Evolutionary conservation across 306 rosid species (phyloP).

Genomic region (Pachyrhizus erosus): DNA sequence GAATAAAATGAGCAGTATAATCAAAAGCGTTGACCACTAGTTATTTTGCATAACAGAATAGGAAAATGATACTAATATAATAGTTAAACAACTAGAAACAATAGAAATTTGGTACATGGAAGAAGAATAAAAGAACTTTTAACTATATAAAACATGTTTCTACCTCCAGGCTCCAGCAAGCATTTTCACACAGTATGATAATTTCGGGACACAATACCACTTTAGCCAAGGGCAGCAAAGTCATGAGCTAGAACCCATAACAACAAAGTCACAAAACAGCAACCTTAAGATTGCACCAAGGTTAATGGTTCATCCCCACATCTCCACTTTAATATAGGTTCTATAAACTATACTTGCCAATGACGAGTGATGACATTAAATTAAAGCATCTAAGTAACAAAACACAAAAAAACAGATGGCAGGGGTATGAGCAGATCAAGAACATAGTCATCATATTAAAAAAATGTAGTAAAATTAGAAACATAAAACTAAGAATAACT

Average conservation of each 20-base stretch:
- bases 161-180: conserved; percentile 8
- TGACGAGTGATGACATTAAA: conserved; percentile 12
- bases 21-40: not conserved
- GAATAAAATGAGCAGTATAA: conserved; percentile 30
- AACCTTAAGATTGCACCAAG: conserved; percentile 7
- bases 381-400: conserved; percentile 14
- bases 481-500: not conserved
- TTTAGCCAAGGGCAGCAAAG: not conserved
- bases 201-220: not conserved
- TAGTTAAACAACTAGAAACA: not conserved
- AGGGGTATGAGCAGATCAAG: not conserved
- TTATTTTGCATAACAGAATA: not conserved
- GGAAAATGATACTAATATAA: not conserved
- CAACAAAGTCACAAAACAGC: not conserved
- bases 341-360: not conserved
- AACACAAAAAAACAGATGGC: not conserved
- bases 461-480: conserved; percentile 21
- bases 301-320: not conserved
- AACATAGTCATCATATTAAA: not conserved
- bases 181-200: conserved; percentile 32
- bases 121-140: conserved; percentile 15
- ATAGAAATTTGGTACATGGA: not conserved
- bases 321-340: not conserved
- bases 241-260: not conserved
- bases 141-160: conserved; percentile 8